A percentile compares a stretch with the other conserved stretches of the same genome.
phyloP scores from a whole-genome alignment of 495 filamentous ascomycete genomes.

The Staphylotrichum longicolle region DNA sequence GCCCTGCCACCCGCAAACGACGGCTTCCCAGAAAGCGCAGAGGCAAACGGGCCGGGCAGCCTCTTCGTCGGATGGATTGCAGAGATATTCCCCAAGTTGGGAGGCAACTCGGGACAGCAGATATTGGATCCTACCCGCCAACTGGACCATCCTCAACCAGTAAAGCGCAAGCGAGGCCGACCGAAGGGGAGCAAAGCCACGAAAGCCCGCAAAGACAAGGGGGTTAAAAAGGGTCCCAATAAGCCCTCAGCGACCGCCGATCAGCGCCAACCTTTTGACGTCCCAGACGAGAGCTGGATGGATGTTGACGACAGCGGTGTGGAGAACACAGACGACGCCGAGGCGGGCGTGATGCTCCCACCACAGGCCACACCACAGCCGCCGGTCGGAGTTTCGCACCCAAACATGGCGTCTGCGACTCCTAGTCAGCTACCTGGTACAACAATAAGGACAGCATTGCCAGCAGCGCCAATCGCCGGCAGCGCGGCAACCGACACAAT shows the following conservation, averaged over 20 bases:
- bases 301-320: constrained; percentile 28
- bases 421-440: constrained; percentile 2
- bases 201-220: constrained; percentile 51
- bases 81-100: constrained; percentile 55
- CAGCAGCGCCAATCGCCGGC: constrained; percentile 9
- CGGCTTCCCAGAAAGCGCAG: constrained; percentile 53
- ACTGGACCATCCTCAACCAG: constrained; percentile 24
- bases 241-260: constrained; percentile 11
- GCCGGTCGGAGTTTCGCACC: neutral
- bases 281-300: constrained; percentile 31
- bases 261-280: constrained; percentile 5
- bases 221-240: constrained; percentile 45
- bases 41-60: constrained; percentile 53
- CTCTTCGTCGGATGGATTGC: constrained; percentile 58
- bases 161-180: constrained; percentile 47
- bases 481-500: constrained; percentile 16
- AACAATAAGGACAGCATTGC: constrained; percentile 21
- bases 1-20: constrained; percentile 52
- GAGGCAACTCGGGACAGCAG: constrained; percentile 26
- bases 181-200: constrained; percentile 53
- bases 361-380: constrained; percentile 22
- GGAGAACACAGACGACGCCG: constrained; percentile 24
- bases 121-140: constrained; percentile 27
- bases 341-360: constrained; percentile 32
- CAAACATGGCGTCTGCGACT: neutral